Conservation (phyloP, 2,329 filamentous ascomycete species). For the Botrytis tulipae region DNA sequence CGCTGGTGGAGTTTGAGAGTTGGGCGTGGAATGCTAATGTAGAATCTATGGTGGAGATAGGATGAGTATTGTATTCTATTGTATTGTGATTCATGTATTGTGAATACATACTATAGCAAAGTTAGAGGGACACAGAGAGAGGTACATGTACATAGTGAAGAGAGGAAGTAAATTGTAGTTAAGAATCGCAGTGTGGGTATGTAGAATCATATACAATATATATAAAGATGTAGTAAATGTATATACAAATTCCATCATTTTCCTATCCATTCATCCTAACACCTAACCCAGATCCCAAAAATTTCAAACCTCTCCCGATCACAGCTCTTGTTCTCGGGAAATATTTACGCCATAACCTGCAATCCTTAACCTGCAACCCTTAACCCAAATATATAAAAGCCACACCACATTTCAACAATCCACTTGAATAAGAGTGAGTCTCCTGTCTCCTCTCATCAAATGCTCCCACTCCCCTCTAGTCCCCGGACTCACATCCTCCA, state of each 20-base stretch:
- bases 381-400: not conserved
- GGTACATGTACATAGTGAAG: not conserved
- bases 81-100: not conserved
- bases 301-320: constrained; percentile 24
- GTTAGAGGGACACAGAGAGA: not conserved
- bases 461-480: constrained; percentile 63
- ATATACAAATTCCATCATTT: not conserved
- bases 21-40: not conserved
- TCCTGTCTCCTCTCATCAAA: constrained; percentile 50
- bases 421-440: constrained; percentile 48
- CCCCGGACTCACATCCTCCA: constrained; percentile 61
- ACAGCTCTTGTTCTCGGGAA: constrained; percentile 38
- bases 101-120: not conserved
- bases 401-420: constrained; percentile 43
- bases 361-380: not conserved
- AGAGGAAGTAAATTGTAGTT: not conserved
- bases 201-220: not conserved
- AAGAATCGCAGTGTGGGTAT: not conserved
- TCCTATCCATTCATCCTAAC: not conserved
- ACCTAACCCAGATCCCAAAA: too few relatives aligned
- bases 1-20: not conserved
- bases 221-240: not conserved
- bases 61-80: not conserved
- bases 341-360: not conserved
- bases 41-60: not conserved